Evolutionary conservation across 2,329 filamentous ascomycete species (phyloP).

Genomic region (Lasiodiplodia gonubiensis): DNA sequence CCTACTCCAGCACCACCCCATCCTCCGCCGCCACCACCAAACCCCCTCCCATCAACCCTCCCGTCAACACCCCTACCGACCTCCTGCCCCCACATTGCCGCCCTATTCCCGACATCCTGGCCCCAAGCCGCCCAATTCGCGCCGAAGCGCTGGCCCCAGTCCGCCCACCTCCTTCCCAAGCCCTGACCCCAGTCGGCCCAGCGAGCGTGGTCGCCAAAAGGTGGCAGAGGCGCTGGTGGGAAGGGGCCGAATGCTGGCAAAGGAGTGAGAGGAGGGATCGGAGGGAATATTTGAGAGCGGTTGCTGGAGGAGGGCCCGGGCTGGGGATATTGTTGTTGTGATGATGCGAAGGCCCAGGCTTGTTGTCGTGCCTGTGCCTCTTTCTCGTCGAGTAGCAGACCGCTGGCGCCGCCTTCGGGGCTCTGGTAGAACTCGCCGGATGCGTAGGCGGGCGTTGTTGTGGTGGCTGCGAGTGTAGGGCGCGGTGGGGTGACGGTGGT

Average conservation of each 20-base stretch:
- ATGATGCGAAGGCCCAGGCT: conserved; percentile 1
- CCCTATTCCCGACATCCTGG: conserved; percentile 41
- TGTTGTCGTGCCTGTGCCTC: conserved; percentile 1
- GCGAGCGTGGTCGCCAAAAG: conserved; percentile 7
- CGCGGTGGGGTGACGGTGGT: background rate
- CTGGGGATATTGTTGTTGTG: background rate
- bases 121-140: conserved; percentile 35
- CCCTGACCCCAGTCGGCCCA: conserved; percentile 26
- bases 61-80: conserved; percentile 32
- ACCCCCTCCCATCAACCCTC: conserved; percentile 34
- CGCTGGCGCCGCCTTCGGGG: background rate
- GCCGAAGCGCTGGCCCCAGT: conserved; percentile 30
- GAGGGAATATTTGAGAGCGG: background rate
- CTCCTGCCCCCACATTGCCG: conserved; percentile 40
- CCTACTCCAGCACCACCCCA: conserved; percentile 29
- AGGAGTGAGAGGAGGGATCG: conserved; percentile 3
- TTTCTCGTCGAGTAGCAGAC: conserved; percentile 16
- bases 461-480: background rate
- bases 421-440: conserved; percentile 15
- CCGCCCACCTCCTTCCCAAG: conserved; percentile 33
- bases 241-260: conserved; percentile 21
- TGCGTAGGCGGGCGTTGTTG: background rate
- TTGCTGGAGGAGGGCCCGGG: background rate
- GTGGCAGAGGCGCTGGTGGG: background rate
- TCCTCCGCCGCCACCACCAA: conserved; percentile 32